Evolutionary conservation across 1,284 basidiomycete species (phyloP), one percentile per base, ranked within the genome.

Genomic region (Irpex lacteus): DNA sequence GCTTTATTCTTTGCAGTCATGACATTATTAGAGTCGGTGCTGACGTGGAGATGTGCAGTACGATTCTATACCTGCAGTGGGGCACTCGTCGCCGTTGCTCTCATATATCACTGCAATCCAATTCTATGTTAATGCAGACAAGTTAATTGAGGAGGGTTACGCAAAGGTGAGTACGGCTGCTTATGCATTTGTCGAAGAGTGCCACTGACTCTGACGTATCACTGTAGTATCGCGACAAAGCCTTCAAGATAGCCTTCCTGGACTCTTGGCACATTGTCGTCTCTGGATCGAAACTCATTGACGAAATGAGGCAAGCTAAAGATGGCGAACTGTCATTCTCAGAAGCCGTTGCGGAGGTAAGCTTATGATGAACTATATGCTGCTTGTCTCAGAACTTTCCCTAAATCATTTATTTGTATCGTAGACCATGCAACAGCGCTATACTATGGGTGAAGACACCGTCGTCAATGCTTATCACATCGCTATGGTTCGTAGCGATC

Each of bases 191-290:
- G n/a, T n/a, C n/a, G n/a, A n/a, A n/a, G n/a, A n/a, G n/a, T n/a
- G n/a, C n/a, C n/a, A n/a, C 32, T 34, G 32, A 34, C 32, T 6
- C 5, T 26, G 26, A 2, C 4, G 26, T 26, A 3, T 34, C 7
- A 6, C 32, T 34, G 6, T 47, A 72, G 71, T 67, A 72, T 65
- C 66, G 68, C 58, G 69, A 68, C 21, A 57, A 67, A 7, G 68
- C 67, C 3, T 80, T 77, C 72, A 77, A 77, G 63, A 64, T 79
- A 5, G 69, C 77, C 0, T 60, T 69, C n/a, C 62, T 74, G 2
- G 68, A 69, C 49, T 62, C 66, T 1, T 80, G 76, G 77, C 60
- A 71, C 1, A 67, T 79, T 34, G 65, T 80, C 4, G 70, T 78
- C 21, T 72, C 70, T 15, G 73, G 71, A 3, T 66, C 70, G 0